These are phyloP conservation scores for Umbelopsis vinacea DNA, from an alignment of 192 early-diverging fungal genomes.

Conservation along the genomic window DNA sequence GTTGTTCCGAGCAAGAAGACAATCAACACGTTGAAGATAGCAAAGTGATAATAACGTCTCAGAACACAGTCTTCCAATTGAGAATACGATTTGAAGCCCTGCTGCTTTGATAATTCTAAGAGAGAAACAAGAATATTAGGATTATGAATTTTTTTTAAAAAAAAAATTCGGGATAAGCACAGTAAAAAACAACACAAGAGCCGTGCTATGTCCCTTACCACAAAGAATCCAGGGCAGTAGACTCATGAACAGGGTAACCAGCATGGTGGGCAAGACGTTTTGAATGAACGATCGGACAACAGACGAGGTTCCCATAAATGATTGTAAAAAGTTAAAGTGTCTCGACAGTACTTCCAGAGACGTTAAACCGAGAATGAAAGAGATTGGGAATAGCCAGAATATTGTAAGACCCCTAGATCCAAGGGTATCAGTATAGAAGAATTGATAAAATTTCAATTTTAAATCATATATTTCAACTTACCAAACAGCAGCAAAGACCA, in stretches of 20 bases:
- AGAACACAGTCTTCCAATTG: slow-evolving; percentile 59
- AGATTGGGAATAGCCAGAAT: slow-evolving; percentile 69
- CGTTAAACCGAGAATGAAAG: slow-evolving; percentile 59
- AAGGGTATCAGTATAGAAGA: not conserved
- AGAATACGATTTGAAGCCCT: slow-evolving; percentile 60
- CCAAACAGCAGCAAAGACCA: slow-evolving; percentile 41
- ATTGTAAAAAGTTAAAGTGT: slow-evolving; percentile 48
- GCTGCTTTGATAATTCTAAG: slow-evolving; percentile 62
- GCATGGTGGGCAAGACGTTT: slow-evolving; percentile 62
- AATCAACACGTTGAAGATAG: slow-evolving; percentile 67
- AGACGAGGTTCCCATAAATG: slow-evolving; percentile 48
- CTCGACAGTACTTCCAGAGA: slow-evolving; percentile 53
- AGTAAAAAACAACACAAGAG: not conserved
- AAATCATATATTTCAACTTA: not conserved
- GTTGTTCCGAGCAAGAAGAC: slow-evolving; percentile 63
- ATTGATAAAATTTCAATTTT: not conserved
- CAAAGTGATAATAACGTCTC: slow-evolving; percentile 60
- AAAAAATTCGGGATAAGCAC: not conserved
- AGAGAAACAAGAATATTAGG: too few species aligned
- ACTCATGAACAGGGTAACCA: slow-evolving; percentile 57
- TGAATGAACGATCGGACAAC: slow-evolving; percentile 51
- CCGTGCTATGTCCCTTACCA: slow-evolving; percentile 37
- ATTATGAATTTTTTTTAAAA: not conserved
- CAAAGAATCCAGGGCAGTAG: slow-evolving; percentile 60
- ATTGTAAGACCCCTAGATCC: slow-evolving; percentile 56